Percentiles rank a stretch among this genome's conserved stretches.
phyloP scores from a whole-genome alignment of 768 basidiomycete genomes.

The Fomitopsis serialis region DNA sequence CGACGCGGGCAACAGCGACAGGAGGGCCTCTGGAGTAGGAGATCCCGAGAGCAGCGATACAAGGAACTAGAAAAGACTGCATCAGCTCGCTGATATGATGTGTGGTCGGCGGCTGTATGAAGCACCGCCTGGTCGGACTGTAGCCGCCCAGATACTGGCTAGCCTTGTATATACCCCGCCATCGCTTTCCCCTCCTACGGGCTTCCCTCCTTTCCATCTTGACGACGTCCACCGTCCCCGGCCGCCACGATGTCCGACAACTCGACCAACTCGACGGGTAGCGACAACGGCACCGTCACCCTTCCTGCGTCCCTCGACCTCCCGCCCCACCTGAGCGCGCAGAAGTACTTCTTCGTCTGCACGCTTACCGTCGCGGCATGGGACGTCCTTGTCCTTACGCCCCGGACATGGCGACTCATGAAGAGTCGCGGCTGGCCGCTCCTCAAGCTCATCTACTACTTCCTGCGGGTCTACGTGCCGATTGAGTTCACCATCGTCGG shows the following conservation, averaged over 20 bases:
- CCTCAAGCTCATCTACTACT: slow-evolving; percentile 72
- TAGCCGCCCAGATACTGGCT: neutral
- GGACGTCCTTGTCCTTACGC: slow-evolving; percentile 83
- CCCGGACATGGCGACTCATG: slow-evolving; percentile 69
- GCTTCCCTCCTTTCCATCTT: neutral
- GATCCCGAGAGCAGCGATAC: no score
- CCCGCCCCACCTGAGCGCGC: slow-evolving; percentile 72
- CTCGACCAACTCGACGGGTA: slow-evolving; percentile 7
- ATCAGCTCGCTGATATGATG: neutral
- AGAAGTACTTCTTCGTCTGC: slow-evolving; percentile 89
- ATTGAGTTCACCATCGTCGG: slow-evolving; percentile 74
- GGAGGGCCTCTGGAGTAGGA: no score
- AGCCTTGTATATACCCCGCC: slow-evolving; percentile 1
- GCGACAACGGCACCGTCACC: slow-evolving; percentile 11
- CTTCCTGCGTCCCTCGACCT: slow-evolving; percentile 69
- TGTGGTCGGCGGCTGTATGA: slow-evolving; percentile 1
- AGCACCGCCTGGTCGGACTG: no score
- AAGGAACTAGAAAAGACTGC: no score
- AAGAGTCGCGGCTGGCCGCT: slow-evolving; percentile 63
- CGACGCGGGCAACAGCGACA: no score
- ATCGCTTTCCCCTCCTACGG: neutral
- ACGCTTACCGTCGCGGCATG: slow-evolving; percentile 86
- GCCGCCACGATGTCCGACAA: slow-evolving; percentile 11
- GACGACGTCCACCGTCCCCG: neutral
- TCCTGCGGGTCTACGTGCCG: slow-evolving; percentile 74